phyloP scores from a whole-genome alignment of 495 filamentous ascomycete species.

The Poronia punctata region DNA sequence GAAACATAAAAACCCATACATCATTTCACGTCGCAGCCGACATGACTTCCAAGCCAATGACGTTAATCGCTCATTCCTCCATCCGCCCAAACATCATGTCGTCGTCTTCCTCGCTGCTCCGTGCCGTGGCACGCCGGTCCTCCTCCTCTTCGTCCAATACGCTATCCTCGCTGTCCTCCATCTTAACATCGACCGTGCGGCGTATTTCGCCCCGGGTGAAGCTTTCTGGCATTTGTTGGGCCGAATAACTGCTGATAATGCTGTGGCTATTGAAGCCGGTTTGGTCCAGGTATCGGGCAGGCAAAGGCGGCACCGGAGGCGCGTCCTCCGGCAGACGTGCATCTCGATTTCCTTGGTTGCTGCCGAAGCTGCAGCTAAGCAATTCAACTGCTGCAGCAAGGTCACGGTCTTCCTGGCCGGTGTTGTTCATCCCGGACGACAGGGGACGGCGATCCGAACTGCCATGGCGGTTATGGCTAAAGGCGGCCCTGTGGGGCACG shows the following conservation, averaged over 20 bases:
- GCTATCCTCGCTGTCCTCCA: conserved; percentile 59
- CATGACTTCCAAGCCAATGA: conserved; percentile 7
- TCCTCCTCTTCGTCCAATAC: conserved; percentile 75
- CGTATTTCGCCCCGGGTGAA: conserved; percentile 41
- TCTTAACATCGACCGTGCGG: conserved; percentile 51
- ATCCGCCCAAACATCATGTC: conserved; percentile 86
- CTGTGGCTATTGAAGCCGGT: conserved; percentile 39
- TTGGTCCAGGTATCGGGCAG: conserved; percentile 57
- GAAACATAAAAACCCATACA: conserved; percentile 24
- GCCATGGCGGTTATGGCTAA: conserved; percentile 49
- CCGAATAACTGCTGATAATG: conserved; percentile 47
- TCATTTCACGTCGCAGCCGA: conserved; percentile 20
- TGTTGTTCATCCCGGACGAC: conserved; percentile 54
- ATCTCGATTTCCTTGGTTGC: conserved; percentile 55
- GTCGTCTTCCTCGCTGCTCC: conserved; percentile 86
- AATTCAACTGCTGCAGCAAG: conserved; percentile 87
- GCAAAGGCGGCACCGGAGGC: conserved; percentile 80
- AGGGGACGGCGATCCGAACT: conserved; percentile 53
- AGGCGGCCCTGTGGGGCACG: conserved; percentile 38
- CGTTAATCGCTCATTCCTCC: conserved; percentile 62
- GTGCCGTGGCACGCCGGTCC: conserved; percentile 52
- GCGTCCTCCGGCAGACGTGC: conserved; percentile 66
- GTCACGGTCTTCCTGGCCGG: conserved; percentile 65
- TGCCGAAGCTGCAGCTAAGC: conserved; percentile 83
- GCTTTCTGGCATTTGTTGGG: conserved; percentile 43